Evolutionary conservation across 179 eudicot genomes (phyloP).

Genomic region (Gypsophila paniculata): DNA sequence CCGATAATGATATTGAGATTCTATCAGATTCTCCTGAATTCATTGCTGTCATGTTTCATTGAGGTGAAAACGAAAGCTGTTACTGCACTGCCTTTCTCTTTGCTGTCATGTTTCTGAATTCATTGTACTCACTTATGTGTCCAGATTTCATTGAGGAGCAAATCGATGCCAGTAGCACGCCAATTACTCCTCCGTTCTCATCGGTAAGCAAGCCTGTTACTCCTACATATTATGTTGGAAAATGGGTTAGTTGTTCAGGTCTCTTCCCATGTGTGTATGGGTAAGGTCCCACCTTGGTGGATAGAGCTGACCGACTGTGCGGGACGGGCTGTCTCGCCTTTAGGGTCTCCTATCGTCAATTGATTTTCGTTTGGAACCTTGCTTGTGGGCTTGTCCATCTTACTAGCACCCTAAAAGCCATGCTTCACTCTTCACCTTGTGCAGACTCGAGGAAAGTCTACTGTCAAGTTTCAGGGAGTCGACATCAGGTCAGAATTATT

Average conservation of each 20-base stretch:
- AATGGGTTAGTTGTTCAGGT: too few species aligned
- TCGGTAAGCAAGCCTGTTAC: slow-evolving; percentile 7
- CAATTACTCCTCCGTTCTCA: slow-evolving; percentile 1
- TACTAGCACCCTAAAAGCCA: background rate
- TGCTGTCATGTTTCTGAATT: background rate
- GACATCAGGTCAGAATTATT: slow-evolving; percentile 19
- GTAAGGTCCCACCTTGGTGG: too few species aligned
- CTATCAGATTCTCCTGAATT: slow-evolving; percentile 12
- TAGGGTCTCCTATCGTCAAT: too few species aligned
- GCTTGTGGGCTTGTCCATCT: too few species aligned
- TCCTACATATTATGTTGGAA: background rate
- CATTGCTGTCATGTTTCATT: too few species aligned
- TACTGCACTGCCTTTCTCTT: background rate
- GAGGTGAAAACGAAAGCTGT: too few species aligned
- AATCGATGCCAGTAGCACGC: background rate
- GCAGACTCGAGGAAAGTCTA: background rate
- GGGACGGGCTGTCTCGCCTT: too few species aligned
- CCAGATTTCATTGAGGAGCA: slow-evolving; percentile 4
- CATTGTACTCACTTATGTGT: background rate
- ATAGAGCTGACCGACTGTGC: too few species aligned
- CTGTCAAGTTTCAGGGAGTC: slow-evolving; percentile 15
- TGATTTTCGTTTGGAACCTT: too few species aligned
- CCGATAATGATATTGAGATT: slow-evolving; percentile 10
- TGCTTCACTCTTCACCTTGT: background rate
- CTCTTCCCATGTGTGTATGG: too few species aligned